These are phyloP conservation scores for Cordyceps militaris DNA, from an alignment of 2,329 filamentous ascomycete species.

Conservation along the genomic window DNA sequence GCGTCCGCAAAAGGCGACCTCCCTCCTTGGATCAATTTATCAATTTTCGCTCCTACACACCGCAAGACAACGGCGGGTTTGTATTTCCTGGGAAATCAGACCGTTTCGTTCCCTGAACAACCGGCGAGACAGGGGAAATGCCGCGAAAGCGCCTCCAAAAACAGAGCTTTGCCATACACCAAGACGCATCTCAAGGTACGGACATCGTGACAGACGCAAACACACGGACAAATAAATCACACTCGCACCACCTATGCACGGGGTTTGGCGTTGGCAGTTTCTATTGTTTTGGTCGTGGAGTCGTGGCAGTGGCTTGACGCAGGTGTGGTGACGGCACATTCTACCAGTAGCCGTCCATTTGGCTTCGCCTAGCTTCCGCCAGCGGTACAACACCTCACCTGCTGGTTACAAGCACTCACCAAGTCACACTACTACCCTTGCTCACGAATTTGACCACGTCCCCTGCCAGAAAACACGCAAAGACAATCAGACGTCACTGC, in stretches of 20 bases:
- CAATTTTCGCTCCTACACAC: background rate
- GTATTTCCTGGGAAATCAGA: background rate
- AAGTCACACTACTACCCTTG: background rate
- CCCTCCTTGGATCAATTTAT: background rate
- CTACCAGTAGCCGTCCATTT: background rate
- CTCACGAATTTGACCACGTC: background rate
- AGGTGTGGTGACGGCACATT: constrained; percentile 3
- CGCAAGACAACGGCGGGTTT: background rate
- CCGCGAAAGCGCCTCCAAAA: constrained; percentile 26
- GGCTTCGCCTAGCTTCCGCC: background rate
- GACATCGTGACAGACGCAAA: background rate
- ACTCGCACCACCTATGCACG: background rate
- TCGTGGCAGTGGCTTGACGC: background rate
- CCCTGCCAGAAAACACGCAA: constrained; percentile 6
- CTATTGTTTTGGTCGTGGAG: background rate
- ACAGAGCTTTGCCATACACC: constrained; percentile 30
- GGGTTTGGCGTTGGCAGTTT: background rate
- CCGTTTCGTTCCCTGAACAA: background rate
- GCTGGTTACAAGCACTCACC: background rate
- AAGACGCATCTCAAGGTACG: constrained; percentile 21
- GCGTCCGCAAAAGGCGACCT: background rate
- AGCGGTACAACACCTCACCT: background rate
- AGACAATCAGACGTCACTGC: background rate
- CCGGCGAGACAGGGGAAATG: constrained; percentile 18
- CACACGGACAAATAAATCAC: background rate